Evolutionary conservation across 176 grass and related monocot species (phyloP), one percentile per base, ranked within the genome.

Genomic region (Eragrostis nindensis): DNA sequence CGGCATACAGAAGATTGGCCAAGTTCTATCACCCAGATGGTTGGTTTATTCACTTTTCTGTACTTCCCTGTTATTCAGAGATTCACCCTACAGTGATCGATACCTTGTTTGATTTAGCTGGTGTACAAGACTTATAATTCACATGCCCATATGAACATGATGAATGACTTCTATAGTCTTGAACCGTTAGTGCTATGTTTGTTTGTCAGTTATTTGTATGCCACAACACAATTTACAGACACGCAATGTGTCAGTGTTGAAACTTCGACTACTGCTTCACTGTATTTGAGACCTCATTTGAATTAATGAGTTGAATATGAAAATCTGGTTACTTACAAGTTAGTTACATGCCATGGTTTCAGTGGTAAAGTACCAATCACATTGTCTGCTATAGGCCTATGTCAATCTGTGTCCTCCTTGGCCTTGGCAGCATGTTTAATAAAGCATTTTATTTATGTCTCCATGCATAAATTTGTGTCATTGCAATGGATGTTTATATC

Each of bases 11-110:
- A 66, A 93, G 84, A 90, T 86, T 99, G 68, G 92, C 93, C 57
- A 93, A 99, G 75, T 99, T 90, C 73, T 95, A 99, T 76, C 90
- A 99, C 64, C 96, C 96, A 19, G 96, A 99, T 86, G 92, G 92
- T 99, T 54, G 57, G 69, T 66, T 40, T 62, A 73, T 87, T 73
- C 27, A 73, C 52, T 18, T 66, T 74, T 79, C 36, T 65, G 14
- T 49, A 18, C 68, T 42, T 66, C 29, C 1, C 63, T n/a, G 11
- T 8, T 54, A 47, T 76, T 27, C 11, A 9, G 13, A 0, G 2
- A 18, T 68, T 67, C 62, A 50, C 3, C 24, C 30, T 66, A 75
- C 18, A 42, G 32, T n/a, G 13, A 80, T 63, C 5, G 5, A 26
- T 43, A 21, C 10, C 17, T 13, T 52, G 55, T 25, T 25, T 70